Evolutionary conservation across 1,284 basidiomycete species (phyloP), one percentile per base, ranked within the genome.

Genomic region (Naganishia cerealis): DNA sequence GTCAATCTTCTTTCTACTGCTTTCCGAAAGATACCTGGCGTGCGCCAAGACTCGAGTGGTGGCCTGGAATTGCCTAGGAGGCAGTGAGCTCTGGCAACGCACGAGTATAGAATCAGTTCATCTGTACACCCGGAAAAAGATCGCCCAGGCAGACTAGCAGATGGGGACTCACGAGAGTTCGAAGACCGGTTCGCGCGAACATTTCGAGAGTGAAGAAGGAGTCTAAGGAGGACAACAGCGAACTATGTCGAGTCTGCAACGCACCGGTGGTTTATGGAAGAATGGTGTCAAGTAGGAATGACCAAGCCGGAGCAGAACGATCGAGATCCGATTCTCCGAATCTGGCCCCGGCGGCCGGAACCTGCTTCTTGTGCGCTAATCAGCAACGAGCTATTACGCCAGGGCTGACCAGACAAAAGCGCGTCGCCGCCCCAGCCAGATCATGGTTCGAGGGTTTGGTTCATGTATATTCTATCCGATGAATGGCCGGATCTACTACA

Each of bases 1-100:
- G 71, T 84, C 82, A 70, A 85, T 84, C 71, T 82, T 79, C 71
- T 80, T 78, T 57, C 81, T 75, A 16, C 81, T 81, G 59, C 84
- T 79, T 29, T 77, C 77, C 8, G 81, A 81, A 21, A 85, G 76
- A 10, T 75, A 70, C n/a, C 83, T 78, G 29, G 75, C 71, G 62
- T 80, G 75, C 12, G 76, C 72, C 36, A 80, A 43, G 39, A 75
- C 48, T 3, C 65, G 65, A 13, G 75, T 68, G 9, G 74, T 72
- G 66, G 76, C 72, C 29, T 73, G 70, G 52, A 80, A 73, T 63
- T 77, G 78, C 18, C 76, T 46, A 16, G 73, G 70, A 50, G 79
- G 78, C 46, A 79, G 75, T 46, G 79, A 75, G 70, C 74, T 73
- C 78, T 81, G 66, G 21, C 46, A 10, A 24, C 50, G 33, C 5